Percentiles rank a stretch among this genome's conserved stretches.
Conservation (phyloP, 202 grass and related monocot genomes). For the Brachypodium distachyon region DNA sequence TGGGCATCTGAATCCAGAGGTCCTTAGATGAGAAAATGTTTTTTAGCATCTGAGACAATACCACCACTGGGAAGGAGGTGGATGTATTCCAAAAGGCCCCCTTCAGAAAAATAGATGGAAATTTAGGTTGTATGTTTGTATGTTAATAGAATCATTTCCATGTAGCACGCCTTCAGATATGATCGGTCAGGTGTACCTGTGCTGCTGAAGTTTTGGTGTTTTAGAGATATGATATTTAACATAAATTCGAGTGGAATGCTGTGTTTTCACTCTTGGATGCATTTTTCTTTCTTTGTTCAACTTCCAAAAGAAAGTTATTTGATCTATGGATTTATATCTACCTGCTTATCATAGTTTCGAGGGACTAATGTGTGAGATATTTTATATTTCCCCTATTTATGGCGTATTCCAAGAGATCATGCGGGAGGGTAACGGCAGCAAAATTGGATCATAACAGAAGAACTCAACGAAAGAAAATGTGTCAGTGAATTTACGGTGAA, state of each 20-base stretch:
- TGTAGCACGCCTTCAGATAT: neutral
- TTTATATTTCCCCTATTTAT: no score
- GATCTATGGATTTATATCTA: neutral
- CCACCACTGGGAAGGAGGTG: neutral
- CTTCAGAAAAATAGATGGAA: neutral
- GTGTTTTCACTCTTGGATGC: neutral
- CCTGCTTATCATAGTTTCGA: neutral
- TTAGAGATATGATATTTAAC: neutral
- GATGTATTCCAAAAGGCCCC: neutral
- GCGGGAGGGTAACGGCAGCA: no score
- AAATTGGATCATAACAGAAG: no score
- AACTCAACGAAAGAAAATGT: neutral
- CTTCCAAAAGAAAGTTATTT: no score
- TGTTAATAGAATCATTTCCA: neutral
- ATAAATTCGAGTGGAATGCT: neutral
- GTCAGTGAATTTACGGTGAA: neutral
- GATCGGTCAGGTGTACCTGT: neutral
- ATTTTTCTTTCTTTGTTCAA: no score
- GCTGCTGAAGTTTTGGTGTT: slow-evolving; percentile 4
- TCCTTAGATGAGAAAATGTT: neutral
- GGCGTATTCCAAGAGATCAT: no score
- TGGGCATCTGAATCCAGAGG: neutral
- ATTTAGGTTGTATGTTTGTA: slow-evolving; percentile 15
- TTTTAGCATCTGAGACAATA: neutral
- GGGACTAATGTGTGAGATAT: no score